Base-by-base conservation (phyloP, 495 filamentous ascomycete genomes). In the Xylaria acuta region DNA sequence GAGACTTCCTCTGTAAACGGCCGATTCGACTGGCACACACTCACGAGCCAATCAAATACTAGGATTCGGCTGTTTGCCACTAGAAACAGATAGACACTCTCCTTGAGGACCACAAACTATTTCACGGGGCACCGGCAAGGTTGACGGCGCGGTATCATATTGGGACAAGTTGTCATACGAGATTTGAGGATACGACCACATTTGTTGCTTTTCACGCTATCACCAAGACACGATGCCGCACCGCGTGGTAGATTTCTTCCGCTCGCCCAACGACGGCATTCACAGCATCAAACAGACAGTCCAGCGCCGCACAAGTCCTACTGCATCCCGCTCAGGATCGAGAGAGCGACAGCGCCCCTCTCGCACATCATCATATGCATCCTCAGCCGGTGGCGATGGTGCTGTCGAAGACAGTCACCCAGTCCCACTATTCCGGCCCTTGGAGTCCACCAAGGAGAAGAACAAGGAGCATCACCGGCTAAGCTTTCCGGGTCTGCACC, bases 161-260 rank as follows among this genome's bases (percentile, higher is more conserved):
- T 32, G 40, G 22, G 22, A 38, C 22, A 38, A 3, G 16, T 20
- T 49, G 22, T 25, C 30, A 22, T 36, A 34, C 38, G 27, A 16
- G 22, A 51, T 25, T 49, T 27, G 63, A 49, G 63, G 20, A 30
- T 27, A 34, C 40, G 14, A 51, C 32, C 41, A 49, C n/a, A n/a
- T n/a, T n/a, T n/a, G n/a, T n/a, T n/a, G n/a, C n/a, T n/a, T n/a
- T 64, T 22, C 22, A 30, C 38, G 18, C 25, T 16, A 30, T 64
- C 40, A 2, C 30, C 6, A 27, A 36, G 63, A 69, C 78, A 83
- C 78, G 34, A 88, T 87, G 85, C 86, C 86, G 53, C 85, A 87
- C 75, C 81, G 82, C 41, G 85, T 88, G 70, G 78, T 81, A 51
- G 80, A 84, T 68, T 86, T 88, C 72, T 84, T 88, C 72, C 76